Conservation (phyloP, 176 grass and related monocot species). For the Echinochloa phyllopogon region DNA sequence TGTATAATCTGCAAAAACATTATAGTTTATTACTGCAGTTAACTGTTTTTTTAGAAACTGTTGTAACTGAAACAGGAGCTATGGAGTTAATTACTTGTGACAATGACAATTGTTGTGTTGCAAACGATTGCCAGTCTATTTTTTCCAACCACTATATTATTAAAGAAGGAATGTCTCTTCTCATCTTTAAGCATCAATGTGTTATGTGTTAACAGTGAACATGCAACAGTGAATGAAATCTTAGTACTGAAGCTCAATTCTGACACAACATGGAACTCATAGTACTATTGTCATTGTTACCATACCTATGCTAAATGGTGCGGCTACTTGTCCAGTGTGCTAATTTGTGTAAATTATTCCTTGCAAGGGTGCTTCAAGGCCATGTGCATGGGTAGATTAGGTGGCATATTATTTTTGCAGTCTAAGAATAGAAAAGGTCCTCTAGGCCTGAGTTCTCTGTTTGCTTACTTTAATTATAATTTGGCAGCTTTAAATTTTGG, state of each 20-base stretch:
- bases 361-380: slow-evolving; percentile 32
- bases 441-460: slow-evolving; percentile 44
- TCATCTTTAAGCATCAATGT: neutral
- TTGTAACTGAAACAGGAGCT: no score
- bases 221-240: neutral
- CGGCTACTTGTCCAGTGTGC: slow-evolving; percentile 21
- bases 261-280: slow-evolving; percentile 1
- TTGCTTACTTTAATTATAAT: slow-evolving; percentile 55
- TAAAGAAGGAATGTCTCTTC: neutral
- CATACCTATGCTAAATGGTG: slow-evolving; percentile 6
- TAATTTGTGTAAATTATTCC: slow-evolving; percentile 11
- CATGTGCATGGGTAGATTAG: slow-evolving; percentile 50
- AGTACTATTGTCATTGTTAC: neutral
- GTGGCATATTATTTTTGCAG: slow-evolving; percentile 30
- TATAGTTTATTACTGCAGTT: no score
- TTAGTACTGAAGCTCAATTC: neutral
- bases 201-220: slow-evolving; percentile 2
- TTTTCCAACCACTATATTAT: neutral
- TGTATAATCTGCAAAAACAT: no score
- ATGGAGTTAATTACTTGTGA: no score
- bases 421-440: slow-evolving; percentile 39
- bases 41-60: no score
- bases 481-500: slow-evolving; percentile 54
- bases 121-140: neutral
- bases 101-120: no score